Evolutionary conservation across 345 rosid species (phyloP).

Genomic region (Euphorbia pulcherrima): DNA sequence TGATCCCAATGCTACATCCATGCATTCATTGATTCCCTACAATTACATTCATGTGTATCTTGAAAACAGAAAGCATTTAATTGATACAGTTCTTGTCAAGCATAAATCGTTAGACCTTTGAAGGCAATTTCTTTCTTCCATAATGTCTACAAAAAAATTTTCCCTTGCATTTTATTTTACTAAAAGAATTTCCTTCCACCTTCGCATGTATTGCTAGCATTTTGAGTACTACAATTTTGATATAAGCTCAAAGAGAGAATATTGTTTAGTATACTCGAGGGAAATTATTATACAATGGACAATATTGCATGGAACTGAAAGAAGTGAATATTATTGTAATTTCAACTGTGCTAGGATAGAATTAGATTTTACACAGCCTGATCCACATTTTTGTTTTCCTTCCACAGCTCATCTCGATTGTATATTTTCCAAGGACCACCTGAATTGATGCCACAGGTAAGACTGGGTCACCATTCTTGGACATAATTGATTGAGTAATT

Average conservation of each 20-base stretch:
- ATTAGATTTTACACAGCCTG: background rate
- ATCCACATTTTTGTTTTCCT: slow-evolving; percentile 12
- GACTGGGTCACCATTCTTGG: slow-evolving; percentile 8
- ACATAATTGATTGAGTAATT: background rate
- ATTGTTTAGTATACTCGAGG: background rate
- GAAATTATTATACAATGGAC: background rate
- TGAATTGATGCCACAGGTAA: slow-evolving; percentile 85
- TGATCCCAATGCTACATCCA: background rate
- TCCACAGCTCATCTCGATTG: slow-evolving; percentile 62
- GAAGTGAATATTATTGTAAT: background rate
- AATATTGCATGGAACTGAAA: background rate
- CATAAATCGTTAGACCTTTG: background rate
- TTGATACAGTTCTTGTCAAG: background rate
- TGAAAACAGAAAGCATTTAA: background rate
- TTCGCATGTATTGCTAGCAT: background rate
- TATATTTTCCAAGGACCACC: slow-evolving; percentile 92
- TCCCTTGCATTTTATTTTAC: background rate
- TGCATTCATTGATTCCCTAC: background rate
- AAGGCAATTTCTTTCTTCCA: background rate
- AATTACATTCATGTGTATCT: background rate
- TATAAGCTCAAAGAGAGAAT: background rate
- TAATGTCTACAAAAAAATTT: background rate
- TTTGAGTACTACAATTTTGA: background rate
- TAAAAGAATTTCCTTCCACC: background rate
- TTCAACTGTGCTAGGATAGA: background rate